Evolutionary conservation across 225 moss, liverwort and hornwort genomes (phyloP).

Genomic region (Asterella californica): DNA sequence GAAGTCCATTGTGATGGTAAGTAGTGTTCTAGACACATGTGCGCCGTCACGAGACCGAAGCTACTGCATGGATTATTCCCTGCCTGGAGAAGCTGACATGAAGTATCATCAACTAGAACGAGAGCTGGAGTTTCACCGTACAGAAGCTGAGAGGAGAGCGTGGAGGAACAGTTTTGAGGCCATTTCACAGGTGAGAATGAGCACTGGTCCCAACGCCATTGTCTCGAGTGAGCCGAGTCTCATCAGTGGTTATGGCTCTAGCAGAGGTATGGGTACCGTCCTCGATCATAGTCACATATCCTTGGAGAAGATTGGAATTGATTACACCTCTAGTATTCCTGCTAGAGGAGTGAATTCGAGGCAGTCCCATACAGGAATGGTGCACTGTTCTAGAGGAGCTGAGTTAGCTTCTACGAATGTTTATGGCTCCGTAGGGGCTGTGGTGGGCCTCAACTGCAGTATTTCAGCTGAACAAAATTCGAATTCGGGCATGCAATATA

Average conservation of each 20-base stretch:
- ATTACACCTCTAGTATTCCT: neutral
- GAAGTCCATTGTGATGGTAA: neutral
- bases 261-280: neutral
- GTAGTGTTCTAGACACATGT: neutral
- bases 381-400: neutral
- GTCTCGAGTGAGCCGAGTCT: neutral
- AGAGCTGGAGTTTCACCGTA: neutral
- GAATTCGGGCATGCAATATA: neutral
- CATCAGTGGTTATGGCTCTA: neutral
- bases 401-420: neutral
- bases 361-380: neutral
- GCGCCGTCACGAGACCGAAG: neutral
- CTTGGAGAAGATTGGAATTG: neutral
- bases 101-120: neutral
- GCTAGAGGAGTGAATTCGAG: neutral
- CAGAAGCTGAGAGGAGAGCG: neutral
- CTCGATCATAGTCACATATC: neutral
- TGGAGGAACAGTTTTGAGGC: conserved; percentile 4
- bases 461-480: neutral
- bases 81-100: neutral
- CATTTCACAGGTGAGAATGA: neutral
- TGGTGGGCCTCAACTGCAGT: neutral
- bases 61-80: neutral
- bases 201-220: neutral
- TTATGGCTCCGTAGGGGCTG: neutral